Evolutionary conservation across 1,284 basidiomycete species (phyloP).

Genomic region (Testicularia cyperi): DNA sequence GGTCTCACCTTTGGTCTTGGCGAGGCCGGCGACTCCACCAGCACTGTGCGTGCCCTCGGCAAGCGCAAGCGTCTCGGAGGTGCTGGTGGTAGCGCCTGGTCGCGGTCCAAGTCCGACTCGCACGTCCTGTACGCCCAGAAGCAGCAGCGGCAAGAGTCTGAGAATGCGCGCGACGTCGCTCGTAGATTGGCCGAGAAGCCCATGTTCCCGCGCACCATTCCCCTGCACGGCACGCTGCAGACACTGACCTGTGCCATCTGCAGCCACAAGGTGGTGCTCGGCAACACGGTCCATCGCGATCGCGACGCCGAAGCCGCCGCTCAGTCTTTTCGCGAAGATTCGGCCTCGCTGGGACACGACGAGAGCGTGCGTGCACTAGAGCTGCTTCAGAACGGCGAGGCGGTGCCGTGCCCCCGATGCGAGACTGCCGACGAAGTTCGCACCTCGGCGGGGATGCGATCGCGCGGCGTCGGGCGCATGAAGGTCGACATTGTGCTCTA

Average conservation of each 20-base stretch:
- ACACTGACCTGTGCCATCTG: slow-evolving; percentile 80
- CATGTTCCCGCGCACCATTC: slow-evolving; percentile 73
- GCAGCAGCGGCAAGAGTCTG: slow-evolving; percentile 61
- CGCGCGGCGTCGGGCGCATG: slow-evolving; percentile 76
- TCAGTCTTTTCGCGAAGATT: slow-evolving; percentile 13
- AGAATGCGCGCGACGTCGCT: slow-evolving; percentile 60
- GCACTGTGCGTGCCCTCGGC: slow-evolving; percentile 35
- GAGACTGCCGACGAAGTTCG: slow-evolving; percentile 71
- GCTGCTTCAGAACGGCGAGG: slow-evolving; percentile 64
- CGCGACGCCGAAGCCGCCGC: not conserved
- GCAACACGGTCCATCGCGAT: slow-evolving; percentile 23
- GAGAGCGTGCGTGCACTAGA: slow-evolving; percentile 39
- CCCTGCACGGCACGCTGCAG: slow-evolving; percentile 82
- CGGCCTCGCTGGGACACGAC: slow-evolving; percentile 23
- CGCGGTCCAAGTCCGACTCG: slow-evolving; percentile 49
- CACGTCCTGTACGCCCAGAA: slow-evolving; percentile 34
- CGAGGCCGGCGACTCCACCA: slow-evolving; percentile 33
- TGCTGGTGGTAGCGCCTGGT: slow-evolving; percentile 2
- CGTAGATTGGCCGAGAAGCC: slow-evolving; percentile 25
- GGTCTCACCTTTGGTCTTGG: slow-evolving; percentile 66
- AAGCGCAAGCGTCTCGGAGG: slow-evolving; percentile 38
- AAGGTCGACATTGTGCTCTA: slow-evolving; percentile 87
- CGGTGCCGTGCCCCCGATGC: slow-evolving; percentile 80
- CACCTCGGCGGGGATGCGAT: slow-evolving; percentile 74
- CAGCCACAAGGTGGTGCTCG: slow-evolving; percentile 64